A percentile compares a stretch with the other conserved stretches of the same genome.
Conservation (phyloP, 305 asterid genomes). For the Fraxinus platypoda region DNA sequence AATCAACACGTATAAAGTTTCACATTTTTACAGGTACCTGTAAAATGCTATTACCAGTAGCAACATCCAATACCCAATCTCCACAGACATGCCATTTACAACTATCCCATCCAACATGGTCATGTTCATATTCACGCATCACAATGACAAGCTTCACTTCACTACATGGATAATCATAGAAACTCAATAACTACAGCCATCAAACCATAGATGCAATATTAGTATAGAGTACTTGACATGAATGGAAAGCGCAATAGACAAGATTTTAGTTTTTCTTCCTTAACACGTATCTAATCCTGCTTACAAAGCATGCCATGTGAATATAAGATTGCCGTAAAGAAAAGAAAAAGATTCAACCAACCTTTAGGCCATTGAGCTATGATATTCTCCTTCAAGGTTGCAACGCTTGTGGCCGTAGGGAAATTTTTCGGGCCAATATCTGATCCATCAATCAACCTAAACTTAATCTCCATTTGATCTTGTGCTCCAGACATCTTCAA, state of each 20-base stretch:
- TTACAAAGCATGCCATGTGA: background rate
- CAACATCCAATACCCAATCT: background rate
- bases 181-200: background rate
- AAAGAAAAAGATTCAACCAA: constrained; percentile 31
- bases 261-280: background rate
- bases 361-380: constrained; percentile 97
- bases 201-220: background rate
- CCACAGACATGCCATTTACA: background rate
- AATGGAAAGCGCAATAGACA: background rate
- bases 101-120: background rate
- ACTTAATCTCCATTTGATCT: constrained; percentile 83
- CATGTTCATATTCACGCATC: background rate
- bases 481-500: constrained; percentile 56
- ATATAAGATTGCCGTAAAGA: background rate
- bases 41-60: background rate
- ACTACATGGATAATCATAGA: background rate
- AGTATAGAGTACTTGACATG: background rate
- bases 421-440: constrained; percentile 84
- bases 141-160: background rate
- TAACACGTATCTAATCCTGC: background rate
- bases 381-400: constrained; percentile 81
- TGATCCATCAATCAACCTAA: constrained; percentile 87
- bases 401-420: constrained; percentile 64
- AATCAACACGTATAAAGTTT: background rate
- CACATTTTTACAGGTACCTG: background rate